These are phyloP conservation scores for Flaveria brownii DNA, from an alignment of 129 eudicot species.

Conservation along the genomic window DNA sequence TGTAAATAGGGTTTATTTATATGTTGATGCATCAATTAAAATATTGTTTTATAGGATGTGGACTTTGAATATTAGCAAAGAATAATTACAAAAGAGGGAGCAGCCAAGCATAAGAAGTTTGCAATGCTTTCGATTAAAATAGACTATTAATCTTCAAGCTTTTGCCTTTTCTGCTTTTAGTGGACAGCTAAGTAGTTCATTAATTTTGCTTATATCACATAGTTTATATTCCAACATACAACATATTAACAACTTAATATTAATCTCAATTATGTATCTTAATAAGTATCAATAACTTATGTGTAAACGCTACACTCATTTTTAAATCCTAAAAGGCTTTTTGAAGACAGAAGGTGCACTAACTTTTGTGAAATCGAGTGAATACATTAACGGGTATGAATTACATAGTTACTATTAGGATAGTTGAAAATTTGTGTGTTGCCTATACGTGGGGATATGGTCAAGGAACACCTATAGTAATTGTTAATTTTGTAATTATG, in stretches of 20 bases:
- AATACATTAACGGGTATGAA: background rate
- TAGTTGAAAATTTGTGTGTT: no score
- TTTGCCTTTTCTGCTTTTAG: conserved; percentile 27
- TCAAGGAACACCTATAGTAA: no score
- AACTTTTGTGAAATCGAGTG: background rate
- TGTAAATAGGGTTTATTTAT: background rate
- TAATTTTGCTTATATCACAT: conserved; percentile 5
- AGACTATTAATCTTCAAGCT: conserved; percentile 28
- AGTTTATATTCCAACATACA: background rate
- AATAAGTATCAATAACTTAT: background rate
- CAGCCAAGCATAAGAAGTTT: conserved; percentile 39
- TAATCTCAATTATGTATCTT: background rate
- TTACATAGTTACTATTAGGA: no score
- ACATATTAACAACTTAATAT: background rate
- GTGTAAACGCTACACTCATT: background rate
- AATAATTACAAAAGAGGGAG: conserved; percentile 37
- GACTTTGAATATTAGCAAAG: conserved; percentile 20
- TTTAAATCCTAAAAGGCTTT: no score
- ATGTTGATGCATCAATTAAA: conserved; percentile 16
- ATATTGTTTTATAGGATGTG: conserved; percentile 9
- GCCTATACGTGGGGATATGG: no score
- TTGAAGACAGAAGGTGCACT: background rate
- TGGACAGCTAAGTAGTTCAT: conserved; percentile 36
- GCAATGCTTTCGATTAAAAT: conserved; percentile 25
- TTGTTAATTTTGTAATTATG: no score